A percentile compares a stretch with the other conserved stretches of the same genome.
phyloP scores from a whole-genome alignment of 805 yeast genomes.

The Suhomyces emberorum region DNA sequence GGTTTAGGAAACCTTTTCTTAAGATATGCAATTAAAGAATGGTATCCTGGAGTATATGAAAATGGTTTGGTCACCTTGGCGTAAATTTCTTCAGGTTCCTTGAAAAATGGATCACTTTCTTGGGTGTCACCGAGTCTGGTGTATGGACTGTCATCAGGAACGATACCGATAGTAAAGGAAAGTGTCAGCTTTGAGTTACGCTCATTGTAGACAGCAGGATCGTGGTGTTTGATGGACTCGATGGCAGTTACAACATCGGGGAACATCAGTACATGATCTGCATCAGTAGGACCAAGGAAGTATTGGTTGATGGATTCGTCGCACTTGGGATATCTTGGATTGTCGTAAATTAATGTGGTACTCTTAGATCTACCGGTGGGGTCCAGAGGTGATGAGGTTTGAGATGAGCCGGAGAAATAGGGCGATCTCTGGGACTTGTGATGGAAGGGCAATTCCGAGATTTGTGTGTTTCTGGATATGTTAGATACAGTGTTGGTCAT shows the following conservation, averaged over 20 bases:
- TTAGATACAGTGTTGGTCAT: slow-evolving; percentile 5
- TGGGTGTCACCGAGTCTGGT: slow-evolving; percentile 14
- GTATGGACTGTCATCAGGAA: slow-evolving; percentile 33
- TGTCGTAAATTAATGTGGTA: slow-evolving; percentile 13
- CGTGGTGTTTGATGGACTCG: slow-evolving; percentile 32
- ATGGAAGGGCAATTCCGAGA: background rate
- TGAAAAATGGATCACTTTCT: slow-evolving; percentile 21
- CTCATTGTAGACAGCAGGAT: slow-evolving; percentile 41
- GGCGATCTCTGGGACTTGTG: slow-evolving; percentile 8
- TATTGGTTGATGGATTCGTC: slow-evolving; percentile 66
- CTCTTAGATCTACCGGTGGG: slow-evolving; percentile 1
- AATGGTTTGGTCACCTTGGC: slow-evolving; percentile 72
- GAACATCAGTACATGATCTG: slow-evolving; percentile 41
- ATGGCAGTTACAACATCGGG: slow-evolving; percentile 59
- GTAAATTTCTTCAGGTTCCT: slow-evolving; percentile 78
- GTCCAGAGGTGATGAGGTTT: slow-evolving; percentile 14
- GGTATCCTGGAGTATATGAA: slow-evolving; percentile 88
- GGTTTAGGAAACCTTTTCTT: slow-evolving; percentile 64
- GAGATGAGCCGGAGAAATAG: slow-evolving; percentile 14
- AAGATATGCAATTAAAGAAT: slow-evolving; percentile 71
- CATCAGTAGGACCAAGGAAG: slow-evolving; percentile 52
- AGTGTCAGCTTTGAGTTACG: slow-evolving; percentile 39
- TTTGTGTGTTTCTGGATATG: background rate
- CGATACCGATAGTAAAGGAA: slow-evolving; percentile 48
- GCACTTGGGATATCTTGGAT: slow-evolving; percentile 39